Conservation (phyloP, 352 stramenopile genomes). For the Pythium aristosporum region DNA sequence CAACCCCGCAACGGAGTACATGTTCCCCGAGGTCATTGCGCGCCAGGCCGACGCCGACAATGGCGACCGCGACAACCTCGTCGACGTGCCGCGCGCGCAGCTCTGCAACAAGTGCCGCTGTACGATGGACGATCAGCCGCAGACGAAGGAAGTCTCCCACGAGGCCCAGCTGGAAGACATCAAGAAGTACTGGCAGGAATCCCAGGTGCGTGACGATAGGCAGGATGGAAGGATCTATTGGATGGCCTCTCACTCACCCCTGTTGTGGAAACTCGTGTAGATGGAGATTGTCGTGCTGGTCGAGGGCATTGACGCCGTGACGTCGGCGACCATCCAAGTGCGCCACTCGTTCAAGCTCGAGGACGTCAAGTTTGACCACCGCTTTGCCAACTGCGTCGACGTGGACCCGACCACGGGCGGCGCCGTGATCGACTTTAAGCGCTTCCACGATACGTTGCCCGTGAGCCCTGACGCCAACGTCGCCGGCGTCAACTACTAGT, state of each 20-base stretch:
- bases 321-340: slow-evolving; percentile 93
- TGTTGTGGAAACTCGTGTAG: slow-evolving; percentile 28
- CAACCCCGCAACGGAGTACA: slow-evolving; percentile 56
- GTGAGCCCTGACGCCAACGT: slow-evolving; percentile 58
- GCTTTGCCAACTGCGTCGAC: slow-evolving; percentile 92
- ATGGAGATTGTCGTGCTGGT: slow-evolving; percentile 96
- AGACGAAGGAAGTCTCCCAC: slow-evolving; percentile 25
- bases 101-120: slow-evolving; percentile 54
- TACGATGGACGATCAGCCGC: slow-evolving; percentile 12
- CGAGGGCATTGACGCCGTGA: slow-evolving; percentile 95
- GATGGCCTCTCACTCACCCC: not conserved
- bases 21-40: slow-evolving; percentile 67
- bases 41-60: slow-evolving; percentile 61
- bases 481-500: slow-evolving; percentile 32
- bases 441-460: slow-evolving; percentile 81
- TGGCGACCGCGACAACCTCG: slow-evolving; percentile 54
- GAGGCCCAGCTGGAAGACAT: slow-evolving; percentile 49
- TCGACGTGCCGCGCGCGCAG: slow-evolving; percentile 27
- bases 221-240: not conserved
- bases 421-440: slow-evolving; percentile 87
- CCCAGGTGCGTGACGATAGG: slow-evolving; percentile 43
- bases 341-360: slow-evolving; percentile 93
- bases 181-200: slow-evolving; percentile 73
- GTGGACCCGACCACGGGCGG: slow-evolving; percentile 69
- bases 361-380: slow-evolving; percentile 93